Conservation (phyloP, 1,139 yeast genomes). For the Hemisphaericaspora subhashii region DNA sequence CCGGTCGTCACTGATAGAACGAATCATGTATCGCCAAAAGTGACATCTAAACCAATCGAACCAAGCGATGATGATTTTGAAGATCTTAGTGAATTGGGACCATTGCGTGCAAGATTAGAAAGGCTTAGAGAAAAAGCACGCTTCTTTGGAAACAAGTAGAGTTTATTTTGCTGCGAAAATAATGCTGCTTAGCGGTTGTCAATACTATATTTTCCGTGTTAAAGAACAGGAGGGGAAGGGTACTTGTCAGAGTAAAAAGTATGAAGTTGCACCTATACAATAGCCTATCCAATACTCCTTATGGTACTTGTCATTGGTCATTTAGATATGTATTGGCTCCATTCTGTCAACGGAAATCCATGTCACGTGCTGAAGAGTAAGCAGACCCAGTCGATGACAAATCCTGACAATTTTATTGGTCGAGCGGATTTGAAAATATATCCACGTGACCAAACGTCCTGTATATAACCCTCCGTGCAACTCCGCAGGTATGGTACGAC, state of each 20-base stretch:
- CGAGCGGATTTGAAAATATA: neutral
- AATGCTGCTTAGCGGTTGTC: too few relatives aligned
- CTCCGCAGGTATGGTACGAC: neutral
- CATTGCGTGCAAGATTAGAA: conserved; percentile 11
- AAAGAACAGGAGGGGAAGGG: too few relatives aligned
- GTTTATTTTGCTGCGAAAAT: too few relatives aligned
- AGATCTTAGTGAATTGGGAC: conserved; percentile 14
- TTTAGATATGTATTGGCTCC: neutral
- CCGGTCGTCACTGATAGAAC: too few relatives aligned
- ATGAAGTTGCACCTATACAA: too few relatives aligned
- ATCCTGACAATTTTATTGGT: conserved; percentile 10
- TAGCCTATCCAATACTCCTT: too few relatives aligned
- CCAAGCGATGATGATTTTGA: neutral
- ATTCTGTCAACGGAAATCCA: neutral
- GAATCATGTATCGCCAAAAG: neutral
- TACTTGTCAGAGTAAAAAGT: too few relatives aligned
- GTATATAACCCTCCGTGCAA: neutral
- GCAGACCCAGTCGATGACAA: conserved; percentile 11
- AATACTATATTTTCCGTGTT: too few relatives aligned
- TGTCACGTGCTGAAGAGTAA: conserved; percentile 8
- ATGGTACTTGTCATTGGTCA: neutral
- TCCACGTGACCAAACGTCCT: neutral
- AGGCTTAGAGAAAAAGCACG: neutral
- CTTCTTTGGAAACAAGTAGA: neutral
- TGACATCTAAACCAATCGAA: neutral